Evolutionary conservation across 257 asterid genomes (phyloP).

Genomic region (Nicotiana tabacum): DNA sequence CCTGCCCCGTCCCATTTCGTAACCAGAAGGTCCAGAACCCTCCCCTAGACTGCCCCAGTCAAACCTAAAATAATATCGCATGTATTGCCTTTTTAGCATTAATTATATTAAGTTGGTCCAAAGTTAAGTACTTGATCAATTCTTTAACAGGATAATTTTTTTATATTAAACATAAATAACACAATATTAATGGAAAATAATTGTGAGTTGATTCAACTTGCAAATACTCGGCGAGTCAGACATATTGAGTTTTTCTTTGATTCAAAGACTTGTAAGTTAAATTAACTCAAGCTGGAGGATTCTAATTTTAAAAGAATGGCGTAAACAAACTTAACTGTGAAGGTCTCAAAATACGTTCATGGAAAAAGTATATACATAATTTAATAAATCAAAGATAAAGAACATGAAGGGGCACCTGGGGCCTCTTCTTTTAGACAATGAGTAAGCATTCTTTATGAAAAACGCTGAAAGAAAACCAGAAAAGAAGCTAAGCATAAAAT

Average conservation of each 20-base stretch:
- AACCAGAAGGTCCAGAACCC: too few species aligned
- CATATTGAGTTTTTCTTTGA: background rate
- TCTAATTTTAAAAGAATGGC: background rate
- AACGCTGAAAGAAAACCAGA: constrained; percentile 7
- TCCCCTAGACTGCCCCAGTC: too few species aligned
- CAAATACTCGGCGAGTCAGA: background rate
- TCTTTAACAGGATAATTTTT: background rate
- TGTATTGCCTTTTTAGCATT: background rate
- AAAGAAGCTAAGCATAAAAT: constrained; percentile 24
- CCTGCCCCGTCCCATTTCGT: too few species aligned
- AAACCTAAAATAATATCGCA: background rate
- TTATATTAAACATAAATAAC: background rate
- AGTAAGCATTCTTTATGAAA: background rate
- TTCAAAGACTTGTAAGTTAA: background rate
- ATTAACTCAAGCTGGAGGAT: background rate
- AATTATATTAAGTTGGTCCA: background rate
- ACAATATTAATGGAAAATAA: background rate
- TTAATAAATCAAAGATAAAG: background rate
- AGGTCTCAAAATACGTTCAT: background rate
- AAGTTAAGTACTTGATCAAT: background rate
- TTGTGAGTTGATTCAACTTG: background rate
- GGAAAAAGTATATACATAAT: background rate
- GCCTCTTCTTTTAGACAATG: constrained; percentile 53
- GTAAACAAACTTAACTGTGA: background rate
- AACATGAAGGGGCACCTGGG: constrained; percentile 1